Conservation (phyloP, 176 grass and related monocot species). For the Chrysopogon serrulatus region DNA sequence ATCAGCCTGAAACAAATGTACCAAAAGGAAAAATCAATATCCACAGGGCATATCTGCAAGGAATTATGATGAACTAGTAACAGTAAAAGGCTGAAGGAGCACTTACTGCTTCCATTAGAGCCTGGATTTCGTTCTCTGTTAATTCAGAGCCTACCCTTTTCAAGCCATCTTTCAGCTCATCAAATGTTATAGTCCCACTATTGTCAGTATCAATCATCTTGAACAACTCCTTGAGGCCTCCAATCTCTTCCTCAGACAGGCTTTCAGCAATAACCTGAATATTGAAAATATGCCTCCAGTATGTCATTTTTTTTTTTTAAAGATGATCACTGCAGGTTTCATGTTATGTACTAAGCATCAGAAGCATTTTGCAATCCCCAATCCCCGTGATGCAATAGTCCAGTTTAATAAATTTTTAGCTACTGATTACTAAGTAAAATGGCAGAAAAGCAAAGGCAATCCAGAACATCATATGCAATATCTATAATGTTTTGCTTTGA, state of each 20-base stretch:
- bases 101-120: conserved; percentile 85
- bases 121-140: conserved; percentile 89
- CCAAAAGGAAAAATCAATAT: background rate
- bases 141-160: conserved; percentile 95
- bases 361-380: background rate
- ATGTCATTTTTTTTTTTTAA: background rate
- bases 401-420: background rate
- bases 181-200: conserved; percentile 98
- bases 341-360: background rate
- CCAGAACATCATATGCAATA: background rate
- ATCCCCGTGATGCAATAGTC: background rate
- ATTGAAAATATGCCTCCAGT: conserved; percentile 4
- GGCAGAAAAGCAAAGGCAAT: background rate
- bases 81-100: background rate
- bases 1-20: conserved; percentile 58
- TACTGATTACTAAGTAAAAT: conserved; percentile 5
- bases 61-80: conserved; percentile 5
- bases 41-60: background rate
- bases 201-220: conserved; percentile 97
- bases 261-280: conserved; percentile 96
- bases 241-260: conserved; percentile 98
- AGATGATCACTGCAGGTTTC: background rate
- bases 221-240: conserved; percentile 95
- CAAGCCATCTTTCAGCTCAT: conserved; percentile 96
- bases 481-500: background rate